These are phyloP conservation scores for Backusella tarrabulga DNA, from an alignment of 192 early-diverging fungal genomes.

Conservation along the genomic window DNA sequence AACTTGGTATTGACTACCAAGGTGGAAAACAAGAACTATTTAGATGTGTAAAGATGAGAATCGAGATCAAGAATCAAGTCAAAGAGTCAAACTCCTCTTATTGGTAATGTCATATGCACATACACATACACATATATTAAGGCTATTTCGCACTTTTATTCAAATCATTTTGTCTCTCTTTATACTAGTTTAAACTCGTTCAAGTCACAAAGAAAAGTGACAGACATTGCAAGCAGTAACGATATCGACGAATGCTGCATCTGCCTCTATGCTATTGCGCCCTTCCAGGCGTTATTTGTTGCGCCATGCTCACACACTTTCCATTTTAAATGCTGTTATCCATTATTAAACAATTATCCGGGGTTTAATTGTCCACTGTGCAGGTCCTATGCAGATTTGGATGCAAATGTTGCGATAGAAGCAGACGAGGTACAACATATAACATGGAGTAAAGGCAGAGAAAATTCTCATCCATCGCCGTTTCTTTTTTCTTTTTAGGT, in stretches of 20 bases:
- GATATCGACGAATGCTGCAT: slow-evolving; percentile 72
- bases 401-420: slow-evolving; percentile 67
- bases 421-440: slow-evolving; percentile 14
- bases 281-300: slow-evolving; percentile 82
- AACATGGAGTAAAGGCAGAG: too few species aligned
- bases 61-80: slow-evolving; percentile 59
- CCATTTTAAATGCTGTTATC: slow-evolving; percentile 90
- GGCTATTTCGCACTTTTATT: background rate
- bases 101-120: background rate
- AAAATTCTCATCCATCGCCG: too few species aligned
- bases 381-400: slow-evolving; percentile 89
- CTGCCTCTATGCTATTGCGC: slow-evolving; percentile 73
- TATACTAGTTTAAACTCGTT: background rate
- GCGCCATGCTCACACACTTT: slow-evolving; percentile 85
- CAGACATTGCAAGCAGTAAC: background rate
- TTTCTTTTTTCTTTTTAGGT: background rate
- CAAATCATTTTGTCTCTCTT: slow-evolving; percentile 22
- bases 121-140: background rate
- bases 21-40: slow-evolving; percentile 88
- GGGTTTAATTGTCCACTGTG: slow-evolving; percentile 90
- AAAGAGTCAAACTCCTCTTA: background rate
- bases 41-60: slow-evolving; percentile 88
- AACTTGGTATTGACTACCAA: slow-evolving; percentile 97
- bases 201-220: slow-evolving; percentile 32
- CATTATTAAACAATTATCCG: slow-evolving; percentile 65